These are phyloP conservation scores for Elsinoe fawcettii DNA, from an alignment of 2,329 filamentous ascomycete species.

Conservation along the genomic window DNA sequence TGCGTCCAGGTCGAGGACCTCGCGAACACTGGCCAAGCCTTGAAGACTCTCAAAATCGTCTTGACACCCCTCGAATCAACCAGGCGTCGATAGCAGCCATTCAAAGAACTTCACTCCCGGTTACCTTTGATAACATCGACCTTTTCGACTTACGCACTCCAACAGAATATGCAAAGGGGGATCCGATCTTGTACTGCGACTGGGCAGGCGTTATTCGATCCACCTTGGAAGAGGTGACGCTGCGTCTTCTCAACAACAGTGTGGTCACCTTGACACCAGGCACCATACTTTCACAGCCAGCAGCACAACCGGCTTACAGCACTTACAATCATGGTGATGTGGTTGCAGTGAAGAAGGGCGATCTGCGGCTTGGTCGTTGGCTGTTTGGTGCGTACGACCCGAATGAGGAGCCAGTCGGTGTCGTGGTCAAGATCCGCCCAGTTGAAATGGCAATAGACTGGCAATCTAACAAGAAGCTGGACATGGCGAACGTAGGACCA, in stretches of 20 bases:
- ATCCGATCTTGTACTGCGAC: conserved; percentile 47
- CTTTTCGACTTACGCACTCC: conserved; percentile 25
- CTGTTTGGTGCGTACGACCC: conserved; percentile 45
- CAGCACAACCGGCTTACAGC: conserved; percentile 25
- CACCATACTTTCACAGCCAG: conserved; percentile 28
- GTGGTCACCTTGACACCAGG: conserved; percentile 47
- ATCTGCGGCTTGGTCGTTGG: conserved; percentile 47
- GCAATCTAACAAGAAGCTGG: conserved; percentile 34
- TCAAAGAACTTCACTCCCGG: conserved; percentile 4
- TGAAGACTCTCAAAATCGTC: background rate
- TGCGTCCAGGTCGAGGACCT: background rate
- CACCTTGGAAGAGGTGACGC: conserved; percentile 42
- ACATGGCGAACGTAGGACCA: background rate
- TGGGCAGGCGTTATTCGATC: conserved; percentile 50
- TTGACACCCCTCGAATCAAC: background rate
- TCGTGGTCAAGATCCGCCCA: conserved; percentile 45
- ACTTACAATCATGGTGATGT: conserved; percentile 42
- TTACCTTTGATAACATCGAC: conserved; percentile 24
- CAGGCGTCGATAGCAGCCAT: background rate
- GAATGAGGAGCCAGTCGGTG: conserved; percentile 43
- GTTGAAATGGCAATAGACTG: conserved; percentile 44
- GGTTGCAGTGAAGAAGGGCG: conserved; percentile 45
- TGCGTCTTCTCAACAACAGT: conserved; percentile 46
- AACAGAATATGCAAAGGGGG: conserved; percentile 40
- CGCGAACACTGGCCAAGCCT: background rate